phyloP scores from a whole-genome alignment of 805 yeast species.

The Kurtzmaniella cleridarum region DNA sequence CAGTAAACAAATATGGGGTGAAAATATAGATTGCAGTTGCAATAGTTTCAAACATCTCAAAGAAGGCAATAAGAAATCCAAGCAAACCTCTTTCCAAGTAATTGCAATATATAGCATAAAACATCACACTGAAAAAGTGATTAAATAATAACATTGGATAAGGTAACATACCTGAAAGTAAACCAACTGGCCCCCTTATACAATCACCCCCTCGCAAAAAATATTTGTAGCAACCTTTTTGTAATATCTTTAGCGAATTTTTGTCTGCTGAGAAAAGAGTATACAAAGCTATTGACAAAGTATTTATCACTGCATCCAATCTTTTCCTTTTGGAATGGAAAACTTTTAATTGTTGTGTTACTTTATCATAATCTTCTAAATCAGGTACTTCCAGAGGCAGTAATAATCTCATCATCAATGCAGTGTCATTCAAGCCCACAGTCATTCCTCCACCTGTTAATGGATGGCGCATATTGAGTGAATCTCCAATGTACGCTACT shows the following conservation, averaged over 20 bases:
- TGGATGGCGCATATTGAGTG: constrained; percentile 97
- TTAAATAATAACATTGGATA: constrained; percentile 68
- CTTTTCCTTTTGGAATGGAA: constrained; percentile 78
- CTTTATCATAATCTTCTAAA: constrained; percentile 51
- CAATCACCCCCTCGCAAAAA: constrained; percentile 82
- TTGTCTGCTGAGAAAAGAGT: constrained; percentile 85
- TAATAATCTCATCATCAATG: constrained; percentile 57
- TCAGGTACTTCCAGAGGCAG: constrained; percentile 48
- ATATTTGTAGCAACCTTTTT: constrained; percentile 84
- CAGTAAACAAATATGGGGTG: constrained; percentile 67
- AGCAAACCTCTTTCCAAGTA: constrained; percentile 57
- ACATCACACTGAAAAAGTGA: constrained; percentile 88
- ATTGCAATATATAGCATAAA: constrained; percentile 72
- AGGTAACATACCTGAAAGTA: constrained; percentile 78
- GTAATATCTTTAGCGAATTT: constrained; percentile 59
- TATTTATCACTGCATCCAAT: constrained; percentile 80
- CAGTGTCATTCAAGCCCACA: constrained; percentile 87
- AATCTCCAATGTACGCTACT: constrained; percentile 80
- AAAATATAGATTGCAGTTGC: constrained; percentile 73
- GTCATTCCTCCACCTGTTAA: constrained; percentile 99
- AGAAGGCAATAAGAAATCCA: constrained; percentile 65
- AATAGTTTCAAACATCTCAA: constrained; percentile 63
- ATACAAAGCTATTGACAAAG: constrained; percentile 85
- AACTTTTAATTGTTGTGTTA: constrained; percentile 51
- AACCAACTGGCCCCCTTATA: constrained; percentile 71